Evolutionary conservation across 2,329 filamentous ascomycete genomes (phyloP).

Genomic region (Celoporthe dispersa): DNA sequence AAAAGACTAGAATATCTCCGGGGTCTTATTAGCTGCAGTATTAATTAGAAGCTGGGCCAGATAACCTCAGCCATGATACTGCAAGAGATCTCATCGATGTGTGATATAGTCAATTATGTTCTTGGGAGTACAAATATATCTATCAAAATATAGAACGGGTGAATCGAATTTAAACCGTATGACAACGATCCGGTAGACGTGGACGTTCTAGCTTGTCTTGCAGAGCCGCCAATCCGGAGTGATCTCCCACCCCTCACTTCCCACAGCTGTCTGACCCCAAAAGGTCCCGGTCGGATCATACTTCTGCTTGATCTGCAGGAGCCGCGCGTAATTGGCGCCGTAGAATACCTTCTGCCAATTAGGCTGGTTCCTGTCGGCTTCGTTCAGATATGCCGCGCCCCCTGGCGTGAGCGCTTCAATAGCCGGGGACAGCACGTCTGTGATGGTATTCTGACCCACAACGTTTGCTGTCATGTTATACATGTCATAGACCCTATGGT

Average conservation of each 20-base stretch:
- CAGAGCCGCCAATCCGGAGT: neutral
- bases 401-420: slow-evolving; percentile 31
- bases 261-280: slow-evolving; percentile 46
- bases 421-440: slow-evolving; percentile 10
- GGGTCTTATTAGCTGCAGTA: too few relatives aligned
- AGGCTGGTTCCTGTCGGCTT: slow-evolving; percentile 24
- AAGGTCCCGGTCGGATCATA: slow-evolving; percentile 47
- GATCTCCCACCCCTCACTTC: slow-evolving; percentile 45
- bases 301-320: slow-evolving; percentile 45
- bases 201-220: neutral
- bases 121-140: neutral
- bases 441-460: slow-evolving; percentile 8
- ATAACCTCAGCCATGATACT: too few relatives aligned
- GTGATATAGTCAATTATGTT: too few relatives aligned
- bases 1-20: too few relatives aligned
- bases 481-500: slow-evolving; percentile 7
- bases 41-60: too few relatives aligned
- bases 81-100: too few relatives aligned
- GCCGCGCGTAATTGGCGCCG: slow-evolving; percentile 18
- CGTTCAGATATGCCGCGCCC: slow-evolving; percentile 21
- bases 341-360: slow-evolving; percentile 23
- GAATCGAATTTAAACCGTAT: neutral
- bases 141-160: neutral
- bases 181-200: neutral
- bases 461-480: slow-evolving; percentile 12